A percentile compares a stretch with the other conserved stretches of the same genome.
These are phyloP conservation scores for Perkinsus marinus DNA, from an alignment of 169 alveolate species.

Conservation along the genomic window DNA sequence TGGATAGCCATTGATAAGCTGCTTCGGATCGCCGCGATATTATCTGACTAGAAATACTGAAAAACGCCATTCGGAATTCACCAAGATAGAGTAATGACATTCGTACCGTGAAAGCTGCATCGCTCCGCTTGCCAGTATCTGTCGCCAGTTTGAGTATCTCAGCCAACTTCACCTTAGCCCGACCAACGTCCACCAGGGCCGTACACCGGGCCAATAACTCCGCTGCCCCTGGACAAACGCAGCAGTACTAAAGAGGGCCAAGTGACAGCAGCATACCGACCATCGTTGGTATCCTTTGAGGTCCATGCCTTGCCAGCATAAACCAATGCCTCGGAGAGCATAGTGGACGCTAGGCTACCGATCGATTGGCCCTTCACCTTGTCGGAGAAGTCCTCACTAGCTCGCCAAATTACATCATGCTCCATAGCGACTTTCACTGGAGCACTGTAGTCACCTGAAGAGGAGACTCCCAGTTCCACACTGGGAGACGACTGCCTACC, in stretches of 20 bases:
- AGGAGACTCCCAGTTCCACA: neutral
- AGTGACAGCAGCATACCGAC: neutral
- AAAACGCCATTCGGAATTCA: neutral
- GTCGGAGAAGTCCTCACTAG: neutral
- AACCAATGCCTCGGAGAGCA: neutral
- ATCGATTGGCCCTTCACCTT: neutral
- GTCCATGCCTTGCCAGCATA: neutral
- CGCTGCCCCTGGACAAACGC: neutral
- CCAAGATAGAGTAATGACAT: neutral
- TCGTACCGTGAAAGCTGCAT: neutral
- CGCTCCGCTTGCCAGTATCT: neutral
- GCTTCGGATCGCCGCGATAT: neutral
- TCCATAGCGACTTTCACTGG: neutral
- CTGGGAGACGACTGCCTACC: neutral
- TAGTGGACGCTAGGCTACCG: neutral
- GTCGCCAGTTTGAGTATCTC: neutral
- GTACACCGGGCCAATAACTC: neutral
- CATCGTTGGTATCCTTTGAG: neutral
- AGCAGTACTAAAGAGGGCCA: neutral
- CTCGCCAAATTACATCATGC: neutral
- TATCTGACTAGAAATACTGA: neutral
- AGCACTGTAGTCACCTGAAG: neutral
- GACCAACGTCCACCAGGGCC: neutral
- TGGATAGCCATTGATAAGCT: neutral
- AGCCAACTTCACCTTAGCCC: neutral